These are phyloP conservation scores for Solanum chaucha DNA, from an alignment of 257 asterid species.

Conservation along the genomic window DNA sequence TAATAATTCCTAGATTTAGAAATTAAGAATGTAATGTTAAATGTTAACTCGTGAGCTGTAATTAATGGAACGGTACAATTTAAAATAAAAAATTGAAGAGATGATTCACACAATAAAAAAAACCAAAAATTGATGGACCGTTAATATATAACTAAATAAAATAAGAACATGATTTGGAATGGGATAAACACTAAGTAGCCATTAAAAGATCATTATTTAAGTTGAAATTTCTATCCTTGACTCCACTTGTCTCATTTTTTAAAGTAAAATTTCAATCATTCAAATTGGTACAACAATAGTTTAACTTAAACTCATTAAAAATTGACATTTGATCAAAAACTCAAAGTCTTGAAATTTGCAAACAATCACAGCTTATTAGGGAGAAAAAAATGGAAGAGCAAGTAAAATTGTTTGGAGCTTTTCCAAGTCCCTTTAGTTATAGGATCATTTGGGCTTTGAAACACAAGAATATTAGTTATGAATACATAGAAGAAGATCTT, in stretches of 20 bases:
- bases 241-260: not conserved
- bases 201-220: not conserved
- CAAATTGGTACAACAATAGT: not conserved
- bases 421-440: conserved; percentile 12
- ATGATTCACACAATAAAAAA: not conserved
- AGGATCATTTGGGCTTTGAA: conserved; percentile 18
- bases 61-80: not conserved
- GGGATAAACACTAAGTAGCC: not conserved
- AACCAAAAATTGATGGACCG: not conserved
- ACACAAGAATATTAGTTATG: conserved; percentile 10
- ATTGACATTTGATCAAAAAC: not conserved
- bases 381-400: conserved; percentile 1
- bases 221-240: not conserved
- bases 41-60: not conserved
- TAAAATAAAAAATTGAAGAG: not conserved
- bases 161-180: not conserved
- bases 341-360: not conserved
- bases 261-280: not conserved
- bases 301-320: not conserved
- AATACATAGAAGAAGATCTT: conserved; percentile 21
- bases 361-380: not conserved
- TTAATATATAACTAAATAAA: not conserved
- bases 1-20: not conserved
- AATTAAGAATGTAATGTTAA: not conserved
- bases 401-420: conserved; percentile 13